Evolutionary conservation across 768 basidiomycete species (phyloP).

Genomic region (Clavulina sp.): DNA sequence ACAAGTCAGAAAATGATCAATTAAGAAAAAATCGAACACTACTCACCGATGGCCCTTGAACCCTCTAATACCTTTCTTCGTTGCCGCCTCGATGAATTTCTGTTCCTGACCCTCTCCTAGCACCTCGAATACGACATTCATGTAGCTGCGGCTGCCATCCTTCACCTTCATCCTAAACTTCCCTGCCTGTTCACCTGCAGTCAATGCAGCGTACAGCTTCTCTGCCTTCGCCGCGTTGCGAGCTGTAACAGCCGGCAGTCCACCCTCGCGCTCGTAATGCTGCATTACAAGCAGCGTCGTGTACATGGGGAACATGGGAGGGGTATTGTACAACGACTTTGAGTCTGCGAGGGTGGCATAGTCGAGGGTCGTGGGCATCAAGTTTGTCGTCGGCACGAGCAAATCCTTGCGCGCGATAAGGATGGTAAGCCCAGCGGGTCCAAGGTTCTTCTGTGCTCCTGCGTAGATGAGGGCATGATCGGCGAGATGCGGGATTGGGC

Average conservation of each 20-base stretch:
- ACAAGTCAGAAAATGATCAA: neutral
- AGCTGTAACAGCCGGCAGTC: constrained; percentile 44
- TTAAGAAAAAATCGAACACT: neutral
- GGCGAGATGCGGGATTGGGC: constrained; percentile 71
- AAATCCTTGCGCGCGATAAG: constrained; percentile 91
- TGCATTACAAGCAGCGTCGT: constrained; percentile 71
- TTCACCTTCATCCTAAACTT: constrained; percentile 56
- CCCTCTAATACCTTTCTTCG: constrained; percentile 60
- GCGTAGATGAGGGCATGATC: constrained; percentile 92
- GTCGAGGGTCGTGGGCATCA: constrained; percentile 56
- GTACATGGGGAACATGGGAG: constrained; percentile 81
- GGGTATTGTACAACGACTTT: constrained; percentile 79
- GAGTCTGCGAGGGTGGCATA: constrained; percentile 71
- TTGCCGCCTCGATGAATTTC: constrained; percentile 65
- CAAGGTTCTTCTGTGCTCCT: constrained; percentile 95
- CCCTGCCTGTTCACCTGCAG: constrained; percentile 52
- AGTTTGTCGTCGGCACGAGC: constrained; percentile 36
- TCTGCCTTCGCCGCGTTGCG: constrained; percentile 56
- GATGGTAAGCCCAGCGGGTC: constrained; percentile 84
- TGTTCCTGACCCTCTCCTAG: constrained; percentile 53
- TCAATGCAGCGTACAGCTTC: constrained; percentile 56
- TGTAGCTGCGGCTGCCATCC: constrained; percentile 69
- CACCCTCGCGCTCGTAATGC: constrained; percentile 46
- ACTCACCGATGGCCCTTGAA: constrained; percentile 85
- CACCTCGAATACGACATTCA: constrained; percentile 85